Base-by-base conservation (phyloP, 257 asterid species). In the Solanum chmielewskii region DNA sequence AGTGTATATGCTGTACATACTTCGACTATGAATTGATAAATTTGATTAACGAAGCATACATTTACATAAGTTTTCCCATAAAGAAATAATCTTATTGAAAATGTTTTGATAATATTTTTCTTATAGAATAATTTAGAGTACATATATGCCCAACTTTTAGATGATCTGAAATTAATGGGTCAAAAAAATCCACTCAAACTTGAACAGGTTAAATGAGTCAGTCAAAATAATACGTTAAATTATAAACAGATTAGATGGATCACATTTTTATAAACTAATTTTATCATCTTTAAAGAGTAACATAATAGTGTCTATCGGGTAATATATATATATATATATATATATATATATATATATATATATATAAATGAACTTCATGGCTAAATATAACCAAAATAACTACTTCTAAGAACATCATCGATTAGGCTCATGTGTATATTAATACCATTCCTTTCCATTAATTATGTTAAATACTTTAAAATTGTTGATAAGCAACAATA, bases 181-280 rank as follows among this genome's bases (percentile, higher is more conserved):
- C 13, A 15, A 14, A 68, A 69, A 7, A 3, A 69, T 11, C 2
- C 18, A 29, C 10, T 29, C 39, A 68, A 68, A 68, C 10, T 68
- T 68, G 11, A 68, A 68, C 1, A 0, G 5, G 0, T 27, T 14
- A 39, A 4, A 7, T 29, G 3, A 6, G 3, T 15, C 42, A 7
- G 10, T 16, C n/a, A 31, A 15, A 11, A 2, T 29, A 31, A 15
- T 31, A 9, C 4, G 3, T 7, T 11, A 0, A 27, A 69, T 29
- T 1, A 13, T 29, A 29, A 7, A 29, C 3, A 4, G 2, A 14
- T 29, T 69, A 1, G 1, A 14, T 0, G 6, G 0, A 0, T 13
- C 8, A 29, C 3, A 69, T 13, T 27, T 68, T 69, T 8, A 69
- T 66, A 1, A 13, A 25, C 18, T 66, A 66, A 25, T 66, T 66